Conservation (phyloP, 2,329 filamentous ascomycete genomes). For the Magnaporthiopsis poae region DNA sequence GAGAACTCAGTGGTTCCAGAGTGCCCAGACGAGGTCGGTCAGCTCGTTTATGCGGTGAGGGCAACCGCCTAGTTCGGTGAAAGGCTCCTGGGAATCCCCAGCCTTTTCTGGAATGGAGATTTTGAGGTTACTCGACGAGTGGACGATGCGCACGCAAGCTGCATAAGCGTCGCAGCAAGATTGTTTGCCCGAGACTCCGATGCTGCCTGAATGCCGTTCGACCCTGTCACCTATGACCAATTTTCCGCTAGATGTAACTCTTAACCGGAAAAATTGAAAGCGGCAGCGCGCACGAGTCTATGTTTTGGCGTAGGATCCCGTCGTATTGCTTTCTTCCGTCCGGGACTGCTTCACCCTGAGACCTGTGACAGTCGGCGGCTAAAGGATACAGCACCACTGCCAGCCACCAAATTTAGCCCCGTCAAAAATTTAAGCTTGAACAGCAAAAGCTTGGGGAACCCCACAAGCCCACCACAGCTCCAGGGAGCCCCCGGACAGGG, state of each 20-base stretch:
- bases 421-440: no score
- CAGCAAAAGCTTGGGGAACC: no score
- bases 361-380: constrained; percentile 17
- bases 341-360: constrained; percentile 14
- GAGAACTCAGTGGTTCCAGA: no score
- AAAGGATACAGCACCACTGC: background rate
- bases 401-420: no score
- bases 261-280: background rate
- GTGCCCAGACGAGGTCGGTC: background rate
- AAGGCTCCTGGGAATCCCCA: background rate
- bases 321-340: background rate
- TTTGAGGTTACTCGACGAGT: no score
- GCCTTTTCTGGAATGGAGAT: background rate
- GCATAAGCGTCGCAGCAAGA: background rate
- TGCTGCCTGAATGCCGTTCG: no score
- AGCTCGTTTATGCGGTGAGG: background rate
- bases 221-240: no score
- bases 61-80: background rate
- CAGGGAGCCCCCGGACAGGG: no score
- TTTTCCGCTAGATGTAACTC: background rate
- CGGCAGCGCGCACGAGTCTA: background rate
- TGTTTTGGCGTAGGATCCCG: background rate
- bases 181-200: background rate
- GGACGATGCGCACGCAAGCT: background rate
- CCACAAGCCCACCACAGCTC: no score